Conservation (phyloP, 73 alveolate species). For the Breviolum minutum region DNA sequence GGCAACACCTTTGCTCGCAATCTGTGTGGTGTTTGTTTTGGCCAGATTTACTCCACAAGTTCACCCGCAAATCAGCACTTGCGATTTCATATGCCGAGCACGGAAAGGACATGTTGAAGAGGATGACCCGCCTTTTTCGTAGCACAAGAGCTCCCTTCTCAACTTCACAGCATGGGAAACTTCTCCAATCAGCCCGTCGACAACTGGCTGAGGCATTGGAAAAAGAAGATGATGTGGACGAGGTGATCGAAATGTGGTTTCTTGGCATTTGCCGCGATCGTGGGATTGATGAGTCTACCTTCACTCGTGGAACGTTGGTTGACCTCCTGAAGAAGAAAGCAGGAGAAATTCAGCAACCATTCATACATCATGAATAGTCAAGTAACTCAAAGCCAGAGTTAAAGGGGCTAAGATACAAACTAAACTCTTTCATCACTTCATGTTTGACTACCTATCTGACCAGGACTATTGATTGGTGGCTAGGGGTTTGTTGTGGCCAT, state of each 20-base stretch:
- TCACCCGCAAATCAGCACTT: neutral
- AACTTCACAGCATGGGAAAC: neutral
- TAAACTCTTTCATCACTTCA: too few species aligned
- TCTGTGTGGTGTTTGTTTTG: neutral
- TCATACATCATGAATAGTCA: too few species aligned
- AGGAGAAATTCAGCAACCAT: neutral
- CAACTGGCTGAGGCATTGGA: neutral
- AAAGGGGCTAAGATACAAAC: too few species aligned
- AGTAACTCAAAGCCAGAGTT: too few species aligned
- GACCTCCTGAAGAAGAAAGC: neutral
- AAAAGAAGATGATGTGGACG: neutral
- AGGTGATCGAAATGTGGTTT: neutral
- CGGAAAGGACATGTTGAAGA: neutral
- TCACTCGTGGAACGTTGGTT: neutral
- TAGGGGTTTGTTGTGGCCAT: too few species aligned
- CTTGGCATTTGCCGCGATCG: neutral
- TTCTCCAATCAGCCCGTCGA: neutral
- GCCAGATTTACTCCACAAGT: slow-evolving; percentile 14
- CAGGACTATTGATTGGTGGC: too few species aligned
- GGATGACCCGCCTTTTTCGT: neutral
- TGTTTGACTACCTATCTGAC: too few species aligned
- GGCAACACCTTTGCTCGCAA: neutral
- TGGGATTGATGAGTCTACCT: neutral
- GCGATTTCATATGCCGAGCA: neutral
- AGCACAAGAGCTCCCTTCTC: neutral